Percentiles rank a stretch among this genome's conserved stretches.
Conservation (phyloP, 768 basidiomycete species). For the Phanerochaete sordida region DNA sequence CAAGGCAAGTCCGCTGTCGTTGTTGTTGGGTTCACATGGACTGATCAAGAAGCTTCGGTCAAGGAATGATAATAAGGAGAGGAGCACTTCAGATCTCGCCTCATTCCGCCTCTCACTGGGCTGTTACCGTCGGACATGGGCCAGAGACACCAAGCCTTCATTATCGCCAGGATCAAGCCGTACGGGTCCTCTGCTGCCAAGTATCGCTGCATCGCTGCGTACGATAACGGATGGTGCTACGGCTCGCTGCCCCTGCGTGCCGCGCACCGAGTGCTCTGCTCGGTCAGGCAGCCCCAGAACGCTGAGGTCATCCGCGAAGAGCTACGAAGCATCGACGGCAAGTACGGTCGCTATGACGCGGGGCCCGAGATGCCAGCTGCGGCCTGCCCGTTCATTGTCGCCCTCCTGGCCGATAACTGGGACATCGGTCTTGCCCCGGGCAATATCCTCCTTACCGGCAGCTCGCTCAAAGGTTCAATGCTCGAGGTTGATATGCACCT, state of each 20-base stretch:
- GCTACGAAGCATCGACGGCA: constrained; percentile 28
- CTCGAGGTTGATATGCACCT: constrained; percentile 25
- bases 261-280: constrained; percentile 29
- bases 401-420: constrained; percentile 30
- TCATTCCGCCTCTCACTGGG: no score
- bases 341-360: constrained; percentile 21
- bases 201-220: constrained; percentile 39
- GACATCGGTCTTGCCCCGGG: constrained; percentile 23
- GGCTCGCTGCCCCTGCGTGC: constrained; percentile 30
- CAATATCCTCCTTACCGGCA: constrained; percentile 14
- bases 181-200: constrained; percentile 19
- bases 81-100: no score
- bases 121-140: no score
- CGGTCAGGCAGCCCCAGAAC: constrained; percentile 34
- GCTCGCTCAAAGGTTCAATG: constrained; percentile 13
- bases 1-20: no score
- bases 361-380: constrained; percentile 16
- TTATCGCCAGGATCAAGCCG: constrained; percentile 33
- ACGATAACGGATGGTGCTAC: constrained; percentile 40
- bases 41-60: no score
- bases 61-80: no score
- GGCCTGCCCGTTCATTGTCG: constrained; percentile 33
- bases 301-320: constrained; percentile 34
- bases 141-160: constrained; percentile 37
- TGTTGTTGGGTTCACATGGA: no score